Base-by-base conservation (phyloP, 805 yeast species). In the Kodamaea neixiangensis region DNA sequence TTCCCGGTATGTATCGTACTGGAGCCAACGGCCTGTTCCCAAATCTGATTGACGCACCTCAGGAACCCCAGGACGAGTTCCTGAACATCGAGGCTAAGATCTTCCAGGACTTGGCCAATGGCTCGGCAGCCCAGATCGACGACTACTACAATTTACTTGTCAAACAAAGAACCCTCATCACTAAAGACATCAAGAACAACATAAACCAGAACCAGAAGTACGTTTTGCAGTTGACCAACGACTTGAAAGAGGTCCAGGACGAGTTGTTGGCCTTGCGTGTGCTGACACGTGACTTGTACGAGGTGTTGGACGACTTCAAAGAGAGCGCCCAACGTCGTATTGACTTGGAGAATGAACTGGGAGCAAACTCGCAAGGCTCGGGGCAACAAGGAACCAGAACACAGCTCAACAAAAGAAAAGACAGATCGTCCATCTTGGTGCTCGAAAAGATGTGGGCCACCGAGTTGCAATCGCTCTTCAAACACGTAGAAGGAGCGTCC, bases 401-500 rank as follows among this genome's bases (percentile, higher is more conserved):
- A 4, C 41, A 20, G 14, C 39, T 37, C 22, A 45, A 20, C n/a
- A 68, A 65, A 52, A 53, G 73, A 37, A 68, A 75, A 47, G 90
- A 87, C 63, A 73, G 96, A 40, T 82, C 85, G 53, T 83, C 91
- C 49, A 82, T 90, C 47, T 59, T 86, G 48, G 81, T 88, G 48
- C 70, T 91, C 47, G 93, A 89, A 64, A 84, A 84, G 59, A 80
- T 87, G 74, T 90, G 97, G 97, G 87, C 84, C 13, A 75, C 76
- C 40, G 90, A 87, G 61, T 72, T 91, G 61, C 81, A 79, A 49
- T 77, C 81, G 7, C 69, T 91, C 47, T 90, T 86, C 66, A 83
- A 83, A 58, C 89, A 87, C 55, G 96, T 92, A 13, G 97, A 92
- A 56, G 96, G 97, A n/a, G 91, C 96, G 0, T 92, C 88, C 58